Evolutionary conservation across 371 early-diverging fungal genomes (phyloP), one percentile per base, ranked within the genome.

Genomic region (Enteropsectra breve): DNA sequence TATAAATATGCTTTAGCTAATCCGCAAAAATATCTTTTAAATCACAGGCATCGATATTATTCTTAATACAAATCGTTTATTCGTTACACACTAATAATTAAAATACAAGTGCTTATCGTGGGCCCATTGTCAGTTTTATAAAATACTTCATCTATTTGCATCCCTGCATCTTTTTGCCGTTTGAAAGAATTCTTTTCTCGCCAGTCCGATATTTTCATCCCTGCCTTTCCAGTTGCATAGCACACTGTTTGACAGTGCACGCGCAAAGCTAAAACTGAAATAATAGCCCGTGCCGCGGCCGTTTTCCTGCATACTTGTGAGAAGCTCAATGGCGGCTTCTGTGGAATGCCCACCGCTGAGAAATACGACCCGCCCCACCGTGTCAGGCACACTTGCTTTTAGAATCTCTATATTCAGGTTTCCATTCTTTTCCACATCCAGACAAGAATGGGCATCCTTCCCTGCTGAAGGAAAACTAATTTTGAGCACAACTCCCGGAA

Each of bases 331-430:
- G 62, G 85, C 83, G 32, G 81, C 76, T 58, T 84, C 84, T 66
- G 83, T 79, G 50, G 82, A 76, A 69, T 86, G 85, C 33, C 86
- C 86, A 37, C 86, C 86, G 65, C 83, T 83, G 28, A 86, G 75
- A 82, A 86, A 86, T 23, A 85, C 84, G 60, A 86, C 73, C 29
- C 85, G 85, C 29, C 84, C 83, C n/a, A 85, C 78, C 47, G 81
- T 82, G 37, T 82, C 64, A 36, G 85, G 85, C 37, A 86, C 83
- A 29, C 83, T 80, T 53, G 81, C 73, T 63, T 80, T 75, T 33
- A 86, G 72, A 3, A 81, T 82, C 34, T 79, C 72, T 52, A 82
- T 73, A 37, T 85, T 86, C 23, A 81, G 82, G 6, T 43, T 43
- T 53, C 80, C 84, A n/a, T n/a, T n/a, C n/a, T n/a, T n/a, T n/a